phyloP scores from a whole-genome alignment of 495 filamentous ascomycete genomes.

The Neurospora intermedia region DNA sequence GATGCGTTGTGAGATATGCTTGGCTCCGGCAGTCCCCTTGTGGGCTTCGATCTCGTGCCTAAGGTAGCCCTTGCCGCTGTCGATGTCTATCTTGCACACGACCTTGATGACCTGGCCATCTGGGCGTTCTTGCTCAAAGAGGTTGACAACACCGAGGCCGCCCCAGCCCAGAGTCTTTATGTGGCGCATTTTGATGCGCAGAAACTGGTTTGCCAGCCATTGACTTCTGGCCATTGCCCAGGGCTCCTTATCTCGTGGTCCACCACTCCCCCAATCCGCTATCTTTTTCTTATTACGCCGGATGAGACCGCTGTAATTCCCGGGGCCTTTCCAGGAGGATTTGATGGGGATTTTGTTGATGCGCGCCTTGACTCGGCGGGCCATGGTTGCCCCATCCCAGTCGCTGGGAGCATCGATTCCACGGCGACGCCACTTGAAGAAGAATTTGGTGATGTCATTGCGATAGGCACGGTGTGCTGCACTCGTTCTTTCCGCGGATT shows the following conservation, averaged over 20 bases:
- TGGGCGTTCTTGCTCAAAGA: not conserved
- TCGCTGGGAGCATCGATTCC: not conserved
- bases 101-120: not conserved
- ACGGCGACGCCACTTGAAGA: not conserved
- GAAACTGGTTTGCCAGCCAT: not conserved
- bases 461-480: not conserved
- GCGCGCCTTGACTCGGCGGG: not conserved
- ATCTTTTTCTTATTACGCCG: not conserved
- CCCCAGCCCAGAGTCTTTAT: not conserved
- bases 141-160: not conserved
- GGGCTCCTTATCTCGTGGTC: not conserved
- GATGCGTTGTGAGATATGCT: not conserved
- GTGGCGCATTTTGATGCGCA: not conserved
- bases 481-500: not conserved
- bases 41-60: not conserved
- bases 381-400: not conserved
- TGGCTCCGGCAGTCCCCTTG: not conserved
- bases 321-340: not conserved
- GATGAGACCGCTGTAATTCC: not conserved
- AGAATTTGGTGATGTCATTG: not conserved
- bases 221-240: not conserved
- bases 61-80: not conserved
- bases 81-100: not conserved
- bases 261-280: not conserved
- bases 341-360: not conserved